A percentile compares a stretch with the other conserved stretches of the same genome.
phyloP scores from a whole-genome alignment of 345 rosid genomes.

The Citrus glauca region DNA sequence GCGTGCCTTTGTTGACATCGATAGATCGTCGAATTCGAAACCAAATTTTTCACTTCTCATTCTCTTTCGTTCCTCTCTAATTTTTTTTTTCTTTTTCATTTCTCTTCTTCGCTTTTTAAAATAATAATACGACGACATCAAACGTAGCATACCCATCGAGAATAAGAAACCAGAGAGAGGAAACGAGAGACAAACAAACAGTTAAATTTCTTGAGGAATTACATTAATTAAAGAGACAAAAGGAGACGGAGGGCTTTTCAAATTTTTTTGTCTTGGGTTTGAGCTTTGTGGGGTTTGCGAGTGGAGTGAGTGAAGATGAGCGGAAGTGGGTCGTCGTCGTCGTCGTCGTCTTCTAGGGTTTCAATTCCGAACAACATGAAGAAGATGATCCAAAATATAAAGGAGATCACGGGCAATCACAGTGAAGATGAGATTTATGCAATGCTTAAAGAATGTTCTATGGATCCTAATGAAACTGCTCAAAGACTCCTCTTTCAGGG shows the following conservation, averaged over 20 bases:
- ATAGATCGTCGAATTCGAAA: background rate
- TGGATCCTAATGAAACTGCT: slow-evolving; percentile 90
- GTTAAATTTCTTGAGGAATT: background rate
- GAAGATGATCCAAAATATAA: slow-evolving; percentile 66
- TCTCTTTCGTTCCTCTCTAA: background rate
- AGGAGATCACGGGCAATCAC: slow-evolving; percentile 78
- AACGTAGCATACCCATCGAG: background rate
- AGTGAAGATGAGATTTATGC: slow-evolving; percentile 93
- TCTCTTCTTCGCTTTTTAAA: background rate
- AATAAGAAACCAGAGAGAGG: background rate
- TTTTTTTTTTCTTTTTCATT: background rate
- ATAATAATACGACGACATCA: background rate
- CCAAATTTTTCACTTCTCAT: background rate
- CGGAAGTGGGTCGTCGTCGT: slow-evolving; percentile 38
- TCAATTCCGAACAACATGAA: slow-evolving; percentile 53
- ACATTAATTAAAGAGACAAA: background rate
- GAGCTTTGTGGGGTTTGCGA: slow-evolving; percentile 1
- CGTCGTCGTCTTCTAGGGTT: slow-evolving; percentile 40
- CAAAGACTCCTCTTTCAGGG: slow-evolving; percentile 74
- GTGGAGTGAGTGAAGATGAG: slow-evolving; percentile 51
- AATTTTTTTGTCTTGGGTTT: background rate
- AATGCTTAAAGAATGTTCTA: slow-evolving; percentile 82
- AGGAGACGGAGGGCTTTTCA: slow-evolving; percentile 9
- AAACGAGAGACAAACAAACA: background rate
- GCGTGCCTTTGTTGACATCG: background rate